Evolutionary conservation across 208 protist genomes (phyloP).

Genomic region (Vickermania ingenoplastis): DNA sequence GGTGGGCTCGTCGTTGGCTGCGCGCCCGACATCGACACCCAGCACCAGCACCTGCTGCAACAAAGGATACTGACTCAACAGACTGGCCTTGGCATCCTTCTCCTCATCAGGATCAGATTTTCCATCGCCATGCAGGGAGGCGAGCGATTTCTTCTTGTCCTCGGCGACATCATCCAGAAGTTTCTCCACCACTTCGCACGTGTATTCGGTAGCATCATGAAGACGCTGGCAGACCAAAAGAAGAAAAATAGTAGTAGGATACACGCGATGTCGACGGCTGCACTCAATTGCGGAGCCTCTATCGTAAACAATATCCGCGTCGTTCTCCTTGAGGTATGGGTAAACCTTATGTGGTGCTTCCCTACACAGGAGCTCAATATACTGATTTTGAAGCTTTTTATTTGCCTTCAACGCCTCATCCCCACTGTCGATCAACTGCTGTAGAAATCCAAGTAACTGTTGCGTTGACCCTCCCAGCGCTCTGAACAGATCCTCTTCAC

Average conservation of each 20-base stretch:
- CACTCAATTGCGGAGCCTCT: constrained; percentile 32
- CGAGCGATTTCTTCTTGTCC: background rate
- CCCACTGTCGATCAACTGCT: constrained; percentile 52
- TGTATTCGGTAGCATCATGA: constrained; percentile 45
- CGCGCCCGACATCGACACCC: constrained; percentile 19
- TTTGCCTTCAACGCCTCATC: constrained; percentile 31
- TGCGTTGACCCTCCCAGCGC: background rate
- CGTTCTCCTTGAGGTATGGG: constrained; percentile 33
- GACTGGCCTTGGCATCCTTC: background rate
- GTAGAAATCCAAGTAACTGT: constrained; percentile 60
- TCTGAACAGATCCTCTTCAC: background rate
- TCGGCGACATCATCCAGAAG: background rate
- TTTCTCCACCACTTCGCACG: constrained; percentile 15
- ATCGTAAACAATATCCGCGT: constrained; percentile 52
- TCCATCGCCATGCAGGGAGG: too few relatives aligned
- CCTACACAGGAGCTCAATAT: constrained; percentile 71
- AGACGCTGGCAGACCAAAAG: constrained; percentile 45
- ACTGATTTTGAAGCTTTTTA: constrained; percentile 63
- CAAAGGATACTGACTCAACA: background rate
- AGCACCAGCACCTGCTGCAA: constrained; percentile 34
- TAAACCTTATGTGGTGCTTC: constrained; percentile 50
- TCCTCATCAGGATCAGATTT: too few relatives aligned
- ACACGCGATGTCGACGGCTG: constrained; percentile 37
- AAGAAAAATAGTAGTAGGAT: constrained; percentile 55
- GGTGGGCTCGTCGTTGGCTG: constrained; percentile 21